Evolutionary conservation across 768 basidiomycete species (phyloP).

Genomic region (Phaeotremella skinneri): DNA sequence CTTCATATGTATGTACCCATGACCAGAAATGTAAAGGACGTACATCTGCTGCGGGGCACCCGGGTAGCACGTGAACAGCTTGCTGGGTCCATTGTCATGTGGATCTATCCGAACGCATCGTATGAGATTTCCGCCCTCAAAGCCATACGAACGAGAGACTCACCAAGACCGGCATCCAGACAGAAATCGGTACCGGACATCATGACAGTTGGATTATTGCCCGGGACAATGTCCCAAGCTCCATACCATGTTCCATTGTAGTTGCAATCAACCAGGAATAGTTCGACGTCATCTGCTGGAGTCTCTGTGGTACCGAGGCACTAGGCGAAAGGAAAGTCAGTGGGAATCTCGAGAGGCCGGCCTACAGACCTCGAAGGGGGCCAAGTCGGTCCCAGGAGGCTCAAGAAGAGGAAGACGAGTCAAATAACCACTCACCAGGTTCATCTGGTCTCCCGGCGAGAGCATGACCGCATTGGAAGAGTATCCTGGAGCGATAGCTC

Average conservation of each 20-base stretch:
- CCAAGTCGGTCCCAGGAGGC: too few species aligned
- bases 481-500: neutral
- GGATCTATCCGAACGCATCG: neutral
- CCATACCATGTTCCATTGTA: neutral
- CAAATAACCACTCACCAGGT: neutral
- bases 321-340: too few species aligned
- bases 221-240: neutral
- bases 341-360: too few species aligned
- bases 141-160: neutral
- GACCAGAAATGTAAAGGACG: neutral
- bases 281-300: neutral
- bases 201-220: neutral
- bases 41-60: neutral
- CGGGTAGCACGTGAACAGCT: neutral
- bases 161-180: conserved; percentile 13
- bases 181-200: conserved; percentile 12
- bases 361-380: too few species aligned
- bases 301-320: neutral
- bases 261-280: neutral
- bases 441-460: neutral
- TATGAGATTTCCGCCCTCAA: neutral
- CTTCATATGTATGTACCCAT: too few species aligned
- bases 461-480: neutral
- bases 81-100: neutral
- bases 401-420: too few species aligned